These are phyloP conservation scores for Bryopsis sp. DNA, from an alignment of 139 green algal species.

Conservation along the genomic window DNA sequence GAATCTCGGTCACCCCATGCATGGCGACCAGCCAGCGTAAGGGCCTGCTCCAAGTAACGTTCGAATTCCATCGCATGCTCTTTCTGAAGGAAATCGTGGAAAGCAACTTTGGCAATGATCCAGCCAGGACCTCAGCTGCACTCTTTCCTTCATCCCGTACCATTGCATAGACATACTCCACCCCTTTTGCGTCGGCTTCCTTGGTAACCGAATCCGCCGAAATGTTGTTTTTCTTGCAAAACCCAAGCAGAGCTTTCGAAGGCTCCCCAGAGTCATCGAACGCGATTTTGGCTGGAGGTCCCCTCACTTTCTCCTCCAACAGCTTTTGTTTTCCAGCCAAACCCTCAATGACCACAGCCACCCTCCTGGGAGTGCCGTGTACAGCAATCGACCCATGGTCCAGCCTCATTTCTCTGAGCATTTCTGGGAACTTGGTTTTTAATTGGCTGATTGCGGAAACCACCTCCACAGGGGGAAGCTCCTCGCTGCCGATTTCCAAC, in stretches of 20 bases:
- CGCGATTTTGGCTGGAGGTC: slow-evolving; percentile 74
- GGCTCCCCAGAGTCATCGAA: slow-evolving; percentile 44
- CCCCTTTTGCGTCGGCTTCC: slow-evolving; percentile 73
- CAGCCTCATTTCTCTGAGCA: slow-evolving; percentile 72
- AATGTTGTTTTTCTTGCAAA: slow-evolving; percentile 85
- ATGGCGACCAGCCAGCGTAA: slow-evolving; percentile 91
- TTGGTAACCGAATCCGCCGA: slow-evolving; percentile 27
- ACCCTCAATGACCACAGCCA: slow-evolving; percentile 65
- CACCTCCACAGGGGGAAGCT: slow-evolving; percentile 92
- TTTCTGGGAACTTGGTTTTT: slow-evolving; percentile 25
- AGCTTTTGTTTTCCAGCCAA: slow-evolving; percentile 55
- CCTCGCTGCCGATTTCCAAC: slow-evolving; percentile 94
- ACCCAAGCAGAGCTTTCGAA: slow-evolving; percentile 84
- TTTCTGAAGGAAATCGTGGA: slow-evolving; percentile 70
- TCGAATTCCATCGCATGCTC: slow-evolving; percentile 82
- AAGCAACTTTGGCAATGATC: slow-evolving; percentile 67
- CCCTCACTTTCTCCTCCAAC: slow-evolving; percentile 44
- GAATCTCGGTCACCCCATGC: slow-evolving; percentile 66
- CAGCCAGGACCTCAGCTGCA: slow-evolving; percentile 59
- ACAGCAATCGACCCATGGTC: slow-evolving; percentile 55
- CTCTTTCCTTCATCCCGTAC: slow-evolving; percentile 47
- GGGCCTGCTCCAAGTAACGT: slow-evolving; percentile 70
- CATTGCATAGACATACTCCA: slow-evolving; percentile 83
- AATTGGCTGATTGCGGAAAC: slow-evolving; percentile 66
- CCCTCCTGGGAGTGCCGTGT: slow-evolving; percentile 75